phyloP scores from a whole-genome alignment of 1,139 yeast genomes.

The Taphrina communis region DNA sequence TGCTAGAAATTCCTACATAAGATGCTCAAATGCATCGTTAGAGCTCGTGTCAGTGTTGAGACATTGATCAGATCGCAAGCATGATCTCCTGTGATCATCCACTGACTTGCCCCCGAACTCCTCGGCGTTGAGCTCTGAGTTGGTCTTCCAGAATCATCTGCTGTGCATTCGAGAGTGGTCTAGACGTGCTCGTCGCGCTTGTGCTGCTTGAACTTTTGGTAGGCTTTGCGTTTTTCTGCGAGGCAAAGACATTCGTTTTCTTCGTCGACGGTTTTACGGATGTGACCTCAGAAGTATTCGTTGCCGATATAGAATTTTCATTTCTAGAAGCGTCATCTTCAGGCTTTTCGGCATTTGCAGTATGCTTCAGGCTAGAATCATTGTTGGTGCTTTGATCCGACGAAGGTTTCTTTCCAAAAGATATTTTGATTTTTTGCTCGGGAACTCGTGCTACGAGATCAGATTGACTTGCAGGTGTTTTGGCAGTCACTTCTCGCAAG shows the following conservation, averaged over 20 bases:
- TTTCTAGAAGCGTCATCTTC: background rate
- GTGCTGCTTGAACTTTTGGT: background rate
- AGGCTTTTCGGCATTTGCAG: background rate
- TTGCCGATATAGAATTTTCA: background rate
- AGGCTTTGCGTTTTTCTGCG: slow-evolving; percentile 9
- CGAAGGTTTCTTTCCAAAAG: slow-evolving; percentile 22
- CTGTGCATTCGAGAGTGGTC: slow-evolving; percentile 35
- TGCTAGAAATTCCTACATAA: too few relatives aligned
- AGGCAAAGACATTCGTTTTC: slow-evolving; percentile 22
- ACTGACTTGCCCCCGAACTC: slow-evolving; percentile 1
- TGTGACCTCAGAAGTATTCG: background rate
- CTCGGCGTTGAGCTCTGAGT: slow-evolving; percentile 11
- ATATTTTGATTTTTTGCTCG: slow-evolving; percentile 26
- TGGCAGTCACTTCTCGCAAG: background rate
- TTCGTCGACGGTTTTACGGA: background rate
- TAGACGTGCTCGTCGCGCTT: slow-evolving; percentile 8
- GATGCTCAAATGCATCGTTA: too few relatives aligned
- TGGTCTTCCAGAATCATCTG: slow-evolving; percentile 39
- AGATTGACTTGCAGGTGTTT: background rate
- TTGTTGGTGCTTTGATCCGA: background rate
- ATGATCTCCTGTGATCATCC: background rate
- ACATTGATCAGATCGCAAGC: too few relatives aligned
- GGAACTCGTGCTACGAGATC: slow-evolving; percentile 21
- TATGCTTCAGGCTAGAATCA: background rate
- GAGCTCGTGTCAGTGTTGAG: too few relatives aligned